Conservation (phyloP, 805 yeast species). For the Myxozyma geophila region DNA sequence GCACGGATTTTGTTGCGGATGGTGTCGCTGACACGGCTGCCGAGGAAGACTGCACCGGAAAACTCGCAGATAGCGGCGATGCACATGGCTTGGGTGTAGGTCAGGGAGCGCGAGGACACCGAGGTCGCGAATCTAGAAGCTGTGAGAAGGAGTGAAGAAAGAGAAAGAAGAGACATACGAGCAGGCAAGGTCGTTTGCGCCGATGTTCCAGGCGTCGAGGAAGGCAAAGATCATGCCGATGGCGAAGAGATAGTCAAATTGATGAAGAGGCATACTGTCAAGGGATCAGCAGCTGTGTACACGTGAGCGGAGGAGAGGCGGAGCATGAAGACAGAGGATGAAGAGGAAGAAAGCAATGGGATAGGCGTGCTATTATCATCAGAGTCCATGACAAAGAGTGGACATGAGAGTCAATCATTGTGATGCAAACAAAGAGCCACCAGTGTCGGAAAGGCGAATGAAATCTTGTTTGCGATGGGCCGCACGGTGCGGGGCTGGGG, state of each 20-base stretch:
- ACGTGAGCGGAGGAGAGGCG: not conserved
- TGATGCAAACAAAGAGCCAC: no score
- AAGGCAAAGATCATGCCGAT: slow-evolving; percentile 69
- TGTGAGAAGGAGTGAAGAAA: not conserved
- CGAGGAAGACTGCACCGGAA: slow-evolving; percentile 73
- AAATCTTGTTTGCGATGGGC: no score
- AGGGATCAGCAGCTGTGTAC: not conserved
- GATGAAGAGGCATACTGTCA: slow-evolving; percentile 46
- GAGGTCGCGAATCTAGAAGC: slow-evolving; percentile 57
- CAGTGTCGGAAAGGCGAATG: no score
- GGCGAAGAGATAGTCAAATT: slow-evolving; percentile 75
- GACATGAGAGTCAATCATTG: no score
- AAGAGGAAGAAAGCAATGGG: not conserved
- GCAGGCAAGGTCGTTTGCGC: slow-evolving; percentile 81
- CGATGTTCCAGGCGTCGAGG: slow-evolving; percentile 78
- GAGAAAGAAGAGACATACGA: slow-evolving; percentile 50
- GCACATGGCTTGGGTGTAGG: slow-evolving; percentile 76
- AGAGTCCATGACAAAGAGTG: no score
- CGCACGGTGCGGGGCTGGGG: no score
- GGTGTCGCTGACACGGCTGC: slow-evolving; percentile 74
- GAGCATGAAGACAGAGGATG: not conserved
- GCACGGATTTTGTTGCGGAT: slow-evolving; percentile 56
- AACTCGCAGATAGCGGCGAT: slow-evolving; percentile 73
- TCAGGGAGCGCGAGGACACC: slow-evolving; percentile 68
- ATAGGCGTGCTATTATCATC: no score